Evolutionary conservation across 805 yeast species (phyloP), one percentile per base, ranked within the genome.

Genomic region (Zygoascus tannicola): DNA sequence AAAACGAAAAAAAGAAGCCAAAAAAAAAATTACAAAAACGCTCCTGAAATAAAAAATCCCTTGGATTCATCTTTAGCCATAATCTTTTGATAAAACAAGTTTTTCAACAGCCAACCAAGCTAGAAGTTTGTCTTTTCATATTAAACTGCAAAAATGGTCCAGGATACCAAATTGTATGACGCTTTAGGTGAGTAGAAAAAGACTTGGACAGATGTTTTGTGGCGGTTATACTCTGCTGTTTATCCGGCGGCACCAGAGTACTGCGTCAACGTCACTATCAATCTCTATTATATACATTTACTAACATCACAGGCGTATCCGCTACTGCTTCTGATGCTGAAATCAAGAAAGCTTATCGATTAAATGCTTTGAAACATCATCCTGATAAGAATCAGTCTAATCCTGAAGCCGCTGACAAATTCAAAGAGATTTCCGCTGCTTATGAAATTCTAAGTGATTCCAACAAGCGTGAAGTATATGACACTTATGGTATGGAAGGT

Each of bases 401-500:
- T 33, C 63, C 57, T 16, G 97, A 88, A 64, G 97, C 95, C 23
- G 92, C 95, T 43, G 97, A 90, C 60, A 90, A 86, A 69, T 90
- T 90, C 67, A 92, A 90, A 68, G 97, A 87, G 64, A 74, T 86
- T 56, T 78, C 94, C 16, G 75, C 76, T 46, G 97, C 97, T 15
- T 78, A 90, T 62, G 97, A 90, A 66, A 71, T 86, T n/a, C 71
- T 90, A 51, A 75, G 85, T 10, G 97, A 88, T 60, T 70, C 81
- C 15, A 83, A 88, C 60, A 92, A 88, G 71, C 84, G 97, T 70
- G 85, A 81, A 32, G 56, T 81, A 3, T 90, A 90, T 62, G 97
- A 92, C 67, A 78, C 76, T 52, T 86, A 76, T 60, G 99, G 99
- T 65, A 82, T 81, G 63, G 97, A 87, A 58, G 99, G 98, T 45